Evolutionary conservation across 1,284 basidiomycete species (phyloP).

Genomic region (Rhodotorula sp.): DNA sequence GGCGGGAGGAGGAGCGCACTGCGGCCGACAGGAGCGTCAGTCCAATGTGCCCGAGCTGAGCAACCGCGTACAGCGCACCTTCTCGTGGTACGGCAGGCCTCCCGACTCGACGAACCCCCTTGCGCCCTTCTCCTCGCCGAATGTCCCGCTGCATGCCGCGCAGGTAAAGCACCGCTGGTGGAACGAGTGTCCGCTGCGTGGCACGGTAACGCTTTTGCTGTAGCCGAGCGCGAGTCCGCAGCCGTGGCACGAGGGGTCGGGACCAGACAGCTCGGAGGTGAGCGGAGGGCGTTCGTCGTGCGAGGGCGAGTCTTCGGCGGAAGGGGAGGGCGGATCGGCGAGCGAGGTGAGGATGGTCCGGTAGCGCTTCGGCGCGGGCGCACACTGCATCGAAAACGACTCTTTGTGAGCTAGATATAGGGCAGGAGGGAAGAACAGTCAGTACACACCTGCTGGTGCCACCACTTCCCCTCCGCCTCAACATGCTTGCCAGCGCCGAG

Average conservation of each 20-base stretch:
- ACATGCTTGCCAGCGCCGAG: conserved; percentile 25
- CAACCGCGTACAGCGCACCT: background rate
- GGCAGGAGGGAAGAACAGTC: too few species aligned
- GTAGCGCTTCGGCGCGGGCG: conserved; percentile 19
- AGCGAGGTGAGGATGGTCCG: conserved; percentile 26
- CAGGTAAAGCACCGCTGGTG: conserved; percentile 32
- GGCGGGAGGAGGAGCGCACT: conserved; percentile 8
- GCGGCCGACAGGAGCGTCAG: background rate
- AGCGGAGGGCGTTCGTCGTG: background rate
- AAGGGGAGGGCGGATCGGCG: background rate
- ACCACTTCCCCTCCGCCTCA: conserved; percentile 22
- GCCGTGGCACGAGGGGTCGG: conserved; percentile 5
- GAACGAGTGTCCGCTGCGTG: conserved; percentile 18
- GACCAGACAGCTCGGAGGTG: background rate
- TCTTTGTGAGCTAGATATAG: background rate
- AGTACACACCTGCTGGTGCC: conserved; percentile 23
- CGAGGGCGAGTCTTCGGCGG: background rate
- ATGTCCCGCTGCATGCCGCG: conserved; percentile 4
- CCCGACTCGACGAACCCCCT: conserved; percentile 26
- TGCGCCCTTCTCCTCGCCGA: conserved; percentile 2
- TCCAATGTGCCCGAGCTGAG: background rate
- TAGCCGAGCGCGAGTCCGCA: conserved; percentile 17
- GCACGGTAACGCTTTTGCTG: conserved; percentile 19
- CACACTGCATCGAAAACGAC: conserved; percentile 14
- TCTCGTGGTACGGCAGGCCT: conserved; percentile 26